A percentile compares a stretch with the other conserved stretches of the same genome.
phyloP scores from a whole-genome alignment of 208 protist species.

The Sergeia podlipaevii region DNA sequence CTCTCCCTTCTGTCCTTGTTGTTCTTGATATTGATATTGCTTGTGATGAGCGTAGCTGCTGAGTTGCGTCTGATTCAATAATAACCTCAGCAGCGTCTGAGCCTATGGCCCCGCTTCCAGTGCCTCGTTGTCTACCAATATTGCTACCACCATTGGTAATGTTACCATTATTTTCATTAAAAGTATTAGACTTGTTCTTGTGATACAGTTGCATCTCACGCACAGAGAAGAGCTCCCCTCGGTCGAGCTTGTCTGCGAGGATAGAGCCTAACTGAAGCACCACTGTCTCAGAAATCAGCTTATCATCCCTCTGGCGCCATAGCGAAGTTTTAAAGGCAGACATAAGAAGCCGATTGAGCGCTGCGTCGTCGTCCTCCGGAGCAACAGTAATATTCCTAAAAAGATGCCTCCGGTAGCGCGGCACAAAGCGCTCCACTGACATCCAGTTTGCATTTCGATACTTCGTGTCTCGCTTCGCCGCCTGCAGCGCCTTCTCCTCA shows the following conservation, averaged over 20 bases:
- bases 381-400: conserved; percentile 30
- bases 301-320: conserved; percentile 69
- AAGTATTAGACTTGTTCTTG: background rate
- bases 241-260: conserved; percentile 26
- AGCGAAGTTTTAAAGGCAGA: conserved; percentile 59
- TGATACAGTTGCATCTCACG: conserved; percentile 40
- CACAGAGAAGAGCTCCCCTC: conserved; percentile 41
- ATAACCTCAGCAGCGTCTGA: no score
- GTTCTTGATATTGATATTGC: no score
- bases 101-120: no score
- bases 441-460: conserved; percentile 73
- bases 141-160: no score
- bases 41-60: no score
- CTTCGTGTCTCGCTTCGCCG: conserved; percentile 55
- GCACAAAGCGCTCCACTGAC: conserved; percentile 52
- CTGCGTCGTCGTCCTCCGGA: conserved; percentile 39
- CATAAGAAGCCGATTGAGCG: conserved; percentile 72
- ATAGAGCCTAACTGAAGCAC: conserved; percentile 28
- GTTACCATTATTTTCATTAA: background rate
- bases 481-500: conserved; percentile 37
- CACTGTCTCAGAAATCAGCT: conserved; percentile 67
- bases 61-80: no score
- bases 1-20: no score
- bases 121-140: no score
- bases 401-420: no score